Evolutionary conservation across 495 filamentous ascomycete genomes (phyloP), one percentile per base, ranked within the genome.

Genomic region (Podospora pseudoanserina): DNA sequence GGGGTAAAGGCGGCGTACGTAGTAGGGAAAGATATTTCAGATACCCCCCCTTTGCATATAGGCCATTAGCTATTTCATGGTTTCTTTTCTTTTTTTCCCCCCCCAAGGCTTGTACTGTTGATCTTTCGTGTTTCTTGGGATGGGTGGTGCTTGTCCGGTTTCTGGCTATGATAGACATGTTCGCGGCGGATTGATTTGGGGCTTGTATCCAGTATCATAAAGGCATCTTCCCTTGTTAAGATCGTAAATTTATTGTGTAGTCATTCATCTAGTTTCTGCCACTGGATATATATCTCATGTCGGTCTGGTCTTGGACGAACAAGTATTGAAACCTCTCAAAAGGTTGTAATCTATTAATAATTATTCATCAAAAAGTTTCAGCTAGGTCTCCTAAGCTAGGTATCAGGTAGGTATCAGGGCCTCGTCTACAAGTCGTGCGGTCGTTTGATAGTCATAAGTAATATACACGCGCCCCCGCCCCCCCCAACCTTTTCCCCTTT

Each of bases 11-110:
- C 61, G 30, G 61, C 27, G 23, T 23, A 23, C 23, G 1, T 23
- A 23, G 44, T 34, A 34, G 61, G 44, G 61, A 62, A 63, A 34
- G 61, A 30, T 63, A 19, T 16, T 63, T 44, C 44, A 20, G 32
- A 19, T 63, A 28, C 23, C 23, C 44, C 28, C 28, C 44, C 44
- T 63, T 53, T 62, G 28, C 20, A 30, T 62, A 26, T 18, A 30
- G 20, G 20, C 16, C n/a, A 18, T 32, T 20, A 30, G 5, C 20
- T 18, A 26, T 18, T 18, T 26, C 60, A 39, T 39, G 34, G 3
- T 49, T 49, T 49, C 39, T 49, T 13, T 49, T 49, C 9, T 49
- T 23, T 23, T 23, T 23, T 23, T 0, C 1, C 1, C 2, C 23
- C 23, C 23, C 23, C 23, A 23, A 23, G 23, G 23, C 23, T 23